These are phyloP conservation scores for Penicillium verhagenii DNA, from an alignment of 495 filamentous ascomycete genomes.

Conservation along the genomic window DNA sequence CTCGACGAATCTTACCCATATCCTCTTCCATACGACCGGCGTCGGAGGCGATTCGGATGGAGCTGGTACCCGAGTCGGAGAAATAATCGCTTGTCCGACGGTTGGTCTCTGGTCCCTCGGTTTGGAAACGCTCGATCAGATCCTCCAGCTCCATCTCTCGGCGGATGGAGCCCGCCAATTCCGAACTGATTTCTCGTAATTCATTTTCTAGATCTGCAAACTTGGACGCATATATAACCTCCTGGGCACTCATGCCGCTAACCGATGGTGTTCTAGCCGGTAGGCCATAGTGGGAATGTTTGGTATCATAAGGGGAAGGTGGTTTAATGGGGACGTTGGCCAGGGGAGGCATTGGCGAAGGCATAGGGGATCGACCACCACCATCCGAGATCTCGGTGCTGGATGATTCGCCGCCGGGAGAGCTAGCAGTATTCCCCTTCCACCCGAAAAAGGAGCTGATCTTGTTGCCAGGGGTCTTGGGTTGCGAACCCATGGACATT, in stretches of 20 bases:
- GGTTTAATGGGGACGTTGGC: slow-evolving; percentile 42
- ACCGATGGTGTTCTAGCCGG: slow-evolving; percentile 36
- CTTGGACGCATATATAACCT: slow-evolving; percentile 52
- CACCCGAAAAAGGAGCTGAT: slow-evolving; percentile 71
- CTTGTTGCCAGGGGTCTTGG: slow-evolving; percentile 61
- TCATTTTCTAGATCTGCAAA: slow-evolving; percentile 83
- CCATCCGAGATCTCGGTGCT: slow-evolving; percentile 64
- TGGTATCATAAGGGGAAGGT: slow-evolving; percentile 43
- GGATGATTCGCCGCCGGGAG: slow-evolving; percentile 58
- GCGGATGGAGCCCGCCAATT: slow-evolving; percentile 86
- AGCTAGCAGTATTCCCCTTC: slow-evolving; percentile 49
- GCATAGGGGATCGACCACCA: slow-evolving; percentile 57
- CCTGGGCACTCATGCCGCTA: slow-evolving; percentile 39
- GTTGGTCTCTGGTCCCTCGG: slow-evolving; percentile 59
- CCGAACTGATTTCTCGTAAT: slow-evolving; percentile 85
- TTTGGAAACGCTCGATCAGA: slow-evolving; percentile 80
- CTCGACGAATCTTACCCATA: slow-evolving; percentile 76
- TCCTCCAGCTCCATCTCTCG: slow-evolving; percentile 98
- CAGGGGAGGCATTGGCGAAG: slow-evolving; percentile 56
- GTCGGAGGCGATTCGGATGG: slow-evolving; percentile 68
- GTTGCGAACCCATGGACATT: slow-evolving; percentile 36
- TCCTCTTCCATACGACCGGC: slow-evolving; percentile 65
- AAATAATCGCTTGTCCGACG: slow-evolving; percentile 96
- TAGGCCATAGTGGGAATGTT: slow-evolving; percentile 37
- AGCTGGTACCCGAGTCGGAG: slow-evolving; percentile 90